Base-by-base conservation (phyloP, 2,329 filamentous ascomycete genomes). In the Aspergillus sp. region DNA sequence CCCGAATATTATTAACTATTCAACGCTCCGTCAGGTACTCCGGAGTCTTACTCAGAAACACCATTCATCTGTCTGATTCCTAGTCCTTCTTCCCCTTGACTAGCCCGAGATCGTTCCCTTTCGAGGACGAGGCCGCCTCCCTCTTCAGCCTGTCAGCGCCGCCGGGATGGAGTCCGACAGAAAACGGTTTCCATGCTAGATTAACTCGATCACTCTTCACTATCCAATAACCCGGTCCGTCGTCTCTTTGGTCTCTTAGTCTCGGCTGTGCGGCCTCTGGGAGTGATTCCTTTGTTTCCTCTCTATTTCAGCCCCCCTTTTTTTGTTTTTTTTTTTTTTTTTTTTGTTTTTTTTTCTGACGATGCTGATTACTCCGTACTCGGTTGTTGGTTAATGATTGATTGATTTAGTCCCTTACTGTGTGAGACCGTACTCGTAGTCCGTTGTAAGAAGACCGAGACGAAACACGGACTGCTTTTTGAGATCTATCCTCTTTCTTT, bases 101-200 rank as follows among this genome's bases (percentile, higher is more conserved):
- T 29, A 29, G 26, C 26, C 26, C 26, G 26, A 9, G 26, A 6
- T 14, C 36, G 14, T 14, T n/a, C 5, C 12, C 11, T 16, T 16
- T 32, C 31, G 10, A 32, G 31, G 10, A 32, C 12, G 3, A n/a
- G 14, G 12, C 14, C 18, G 22, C 45, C 45, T 47, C 45, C 26
- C 45, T 52, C 59, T 47, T 57, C 57, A 54, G 54, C 22, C 57
- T 50, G 60, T 56, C 57, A 61, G 59, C 45, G 18, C 9, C 18
- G 45, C 45, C 59, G 57, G 57, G 57, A 59, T 65, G 57, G 63
- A 56, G 63, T 59, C 61, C 62, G 63, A 65, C 63, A 65, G 63
- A 65, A 65, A 65, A 65, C 63, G 63, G 63, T 59, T 57, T 57
- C 59, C 32, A 60, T 57, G 45, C 62, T 62, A 62, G 62, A 58